These are phyloP conservation scores for Fusarium incarnatum DNA, from an alignment of 2,329 filamentous ascomycete genomes.

Conservation along the genomic window DNA sequence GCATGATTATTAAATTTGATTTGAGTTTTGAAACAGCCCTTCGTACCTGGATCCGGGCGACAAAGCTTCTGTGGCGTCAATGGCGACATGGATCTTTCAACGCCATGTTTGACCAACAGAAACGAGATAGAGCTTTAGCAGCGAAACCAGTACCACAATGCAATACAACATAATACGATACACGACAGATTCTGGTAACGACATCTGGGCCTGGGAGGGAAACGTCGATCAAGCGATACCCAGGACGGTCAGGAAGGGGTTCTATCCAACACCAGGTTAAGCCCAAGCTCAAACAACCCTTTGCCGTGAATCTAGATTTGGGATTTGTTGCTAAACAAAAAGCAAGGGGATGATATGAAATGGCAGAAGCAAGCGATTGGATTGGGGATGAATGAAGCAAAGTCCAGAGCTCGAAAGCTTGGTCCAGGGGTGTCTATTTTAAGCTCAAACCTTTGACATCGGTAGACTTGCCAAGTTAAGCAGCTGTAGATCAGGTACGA, in stretches of 20 bases:
- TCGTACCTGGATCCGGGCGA: conserved; percentile 32
- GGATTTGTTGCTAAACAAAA: not conserved
- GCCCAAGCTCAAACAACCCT: not conserved
- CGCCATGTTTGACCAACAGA: conserved; percentile 32
- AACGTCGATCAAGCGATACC: conserved; percentile 1
- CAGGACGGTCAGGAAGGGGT: not conserved
- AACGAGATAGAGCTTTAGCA: not conserved
- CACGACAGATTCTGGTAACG: not conserved
- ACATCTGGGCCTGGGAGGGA: not conserved
- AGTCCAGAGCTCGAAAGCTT: conserved; percentile 5
- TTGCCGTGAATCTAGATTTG: not conserved
- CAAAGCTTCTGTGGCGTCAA: not conserved
- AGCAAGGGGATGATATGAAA: not conserved
- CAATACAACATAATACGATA: not conserved
- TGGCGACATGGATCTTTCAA: conserved; percentile 24
- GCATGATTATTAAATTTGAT: not conserved
- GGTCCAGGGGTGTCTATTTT: conserved; percentile 30
- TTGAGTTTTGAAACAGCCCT: conserved; percentile 5
- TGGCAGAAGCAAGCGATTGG: not conserved
- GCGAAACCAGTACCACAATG: not conserved
- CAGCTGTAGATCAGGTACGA: conserved; percentile 26
- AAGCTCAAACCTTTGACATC: conserved; percentile 17
- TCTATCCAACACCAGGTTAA: not conserved
- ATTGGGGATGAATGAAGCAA: not conserved
- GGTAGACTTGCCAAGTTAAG: not conserved